These are phyloP conservation scores for Hirschfeldia incana DNA, from an alignment of 345 rosid species.

Conservation along the genomic window DNA sequence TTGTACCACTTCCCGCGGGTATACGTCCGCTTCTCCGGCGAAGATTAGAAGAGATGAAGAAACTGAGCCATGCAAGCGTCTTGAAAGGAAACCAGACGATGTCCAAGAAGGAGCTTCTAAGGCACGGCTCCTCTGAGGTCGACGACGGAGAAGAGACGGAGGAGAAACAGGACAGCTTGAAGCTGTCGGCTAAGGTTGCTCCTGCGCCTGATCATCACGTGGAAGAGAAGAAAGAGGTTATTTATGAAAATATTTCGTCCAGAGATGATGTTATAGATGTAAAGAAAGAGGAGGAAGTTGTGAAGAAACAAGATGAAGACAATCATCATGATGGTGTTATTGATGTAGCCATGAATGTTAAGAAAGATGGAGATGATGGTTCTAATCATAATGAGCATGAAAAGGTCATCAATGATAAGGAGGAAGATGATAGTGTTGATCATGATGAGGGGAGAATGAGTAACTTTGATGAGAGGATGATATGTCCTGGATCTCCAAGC, in stretches of 20 bases:
- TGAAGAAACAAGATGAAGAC: conserved; percentile 29
- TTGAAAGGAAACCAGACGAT: conserved; percentile 36
- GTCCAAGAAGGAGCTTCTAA: conserved; percentile 43
- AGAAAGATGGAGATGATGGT: conserved; percentile 10
- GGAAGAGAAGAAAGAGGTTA: conserved; percentile 38
- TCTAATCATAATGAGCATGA: not conserved
- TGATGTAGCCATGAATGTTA: conserved; percentile 8
- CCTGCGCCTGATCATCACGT: conserved; percentile 26
- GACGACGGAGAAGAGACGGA: conserved; percentile 27
- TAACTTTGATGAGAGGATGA: conserved; percentile 30
- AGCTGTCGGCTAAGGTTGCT: conserved; percentile 37
- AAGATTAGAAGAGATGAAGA: conserved; percentile 42
- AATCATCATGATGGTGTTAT: not conserved
- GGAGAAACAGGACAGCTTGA: conserved; percentile 22
- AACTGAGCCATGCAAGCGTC: conserved; percentile 33
- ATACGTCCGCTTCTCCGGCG: conserved; percentile 42
- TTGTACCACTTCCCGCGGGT: conserved; percentile 29
- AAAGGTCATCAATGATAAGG: conserved; percentile 1
- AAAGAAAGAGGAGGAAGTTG: conserved; percentile 22
- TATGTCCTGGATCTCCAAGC: conserved; percentile 46
- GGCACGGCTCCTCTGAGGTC: conserved; percentile 21
- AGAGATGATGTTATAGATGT: conserved; percentile 13
- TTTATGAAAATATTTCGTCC: conserved; percentile 13
- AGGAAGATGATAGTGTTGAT: not conserved
- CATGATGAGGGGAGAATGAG: conserved; percentile 21